These are phyloP conservation scores for Fennellomyces sp. DNA, from an alignment of 371 early-diverging fungal genomes.

Conservation along the genomic window DNA sequence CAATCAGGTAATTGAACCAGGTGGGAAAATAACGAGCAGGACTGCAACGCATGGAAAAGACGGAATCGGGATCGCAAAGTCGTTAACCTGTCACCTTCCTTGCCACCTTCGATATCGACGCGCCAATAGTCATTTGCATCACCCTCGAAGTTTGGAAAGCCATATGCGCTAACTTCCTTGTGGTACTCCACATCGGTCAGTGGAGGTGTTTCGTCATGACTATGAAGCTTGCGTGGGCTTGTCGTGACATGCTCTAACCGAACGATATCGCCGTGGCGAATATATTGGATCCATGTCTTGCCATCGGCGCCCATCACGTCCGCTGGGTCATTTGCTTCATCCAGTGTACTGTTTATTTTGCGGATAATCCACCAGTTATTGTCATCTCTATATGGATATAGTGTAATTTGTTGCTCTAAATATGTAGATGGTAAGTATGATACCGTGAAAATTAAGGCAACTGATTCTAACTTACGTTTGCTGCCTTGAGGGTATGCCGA, in stretches of 20 bases:
- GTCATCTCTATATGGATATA: constrained; percentile 84
- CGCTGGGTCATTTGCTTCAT: constrained; percentile 44
- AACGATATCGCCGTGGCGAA: constrained; percentile 59
- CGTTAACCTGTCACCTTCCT: constrained; percentile 53
- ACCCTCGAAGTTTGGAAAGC: constrained; percentile 44
- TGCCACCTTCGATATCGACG: constrained; percentile 61
- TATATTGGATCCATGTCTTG: constrained; percentile 43
- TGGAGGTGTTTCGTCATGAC: constrained; percentile 66
- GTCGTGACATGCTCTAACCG: constrained; percentile 63
- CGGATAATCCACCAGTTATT: constrained; percentile 88
- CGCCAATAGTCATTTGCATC: constrained; percentile 77
- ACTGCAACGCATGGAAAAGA: constrained; percentile 72
- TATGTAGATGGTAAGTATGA: not conserved
- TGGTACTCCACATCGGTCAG: constrained; percentile 89
- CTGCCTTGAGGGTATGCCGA: constrained; percentile 83
- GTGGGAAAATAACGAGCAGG: constrained; percentile 82
- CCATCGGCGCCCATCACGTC: constrained; percentile 39
- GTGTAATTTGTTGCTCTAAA: constrained; percentile 91
- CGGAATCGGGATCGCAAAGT: constrained; percentile 72
- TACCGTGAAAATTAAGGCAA: not conserved
- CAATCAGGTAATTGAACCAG: constrained; percentile 90
- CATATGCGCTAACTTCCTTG: constrained; percentile 79
- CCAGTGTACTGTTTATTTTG: constrained; percentile 44
- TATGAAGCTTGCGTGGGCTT: constrained; percentile 42
- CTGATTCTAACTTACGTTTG: constrained; percentile 68